Evolutionary conservation across 1,284 basidiomycete genomes (phyloP), one percentile per base, ranked within the genome.

Genomic region (Fomitopsis betulina): DNA sequence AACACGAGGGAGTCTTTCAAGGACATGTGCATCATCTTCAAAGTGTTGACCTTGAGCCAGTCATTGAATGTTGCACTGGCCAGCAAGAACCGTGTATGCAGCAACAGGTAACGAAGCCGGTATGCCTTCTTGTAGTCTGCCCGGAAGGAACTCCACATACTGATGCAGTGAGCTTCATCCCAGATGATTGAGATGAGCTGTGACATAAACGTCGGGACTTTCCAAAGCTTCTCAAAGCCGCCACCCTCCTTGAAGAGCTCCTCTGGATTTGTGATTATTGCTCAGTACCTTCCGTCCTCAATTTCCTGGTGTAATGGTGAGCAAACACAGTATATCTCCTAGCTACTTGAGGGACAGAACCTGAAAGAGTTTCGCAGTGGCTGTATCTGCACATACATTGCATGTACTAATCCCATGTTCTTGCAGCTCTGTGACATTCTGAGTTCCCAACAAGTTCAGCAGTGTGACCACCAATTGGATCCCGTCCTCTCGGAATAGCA

Each of bases 101-200:
- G 62, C 9, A 75, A 58, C 0, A 73, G 43, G 51, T 68, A 67
- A 6, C 67, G 63, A 0, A 76, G 63, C 0, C 58, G 54, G 1
- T 66, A 62, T 17, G 70, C 56, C 15, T 72, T 40, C 3, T 57
- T 60, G 62, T 70, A 75, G 53, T 74, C 70, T 8, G 60, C 62
- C 1, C 69, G 63, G 60, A 76, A 76, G 0, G 50, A 52, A 4
- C 70, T 69, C 75, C 75, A 76, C 30, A 63, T 56, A 35, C 68
- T 70, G 35, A 75, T 65, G 55, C 73, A 74, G 39, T 77, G 74
- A 0, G 60, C 75, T 61, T 77, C 72, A 56, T 77, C 75, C 56
- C 71, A 72, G 1, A 70, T 60, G 12, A 76, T 47, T 51, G 62
- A 65, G 8, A 73, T 51, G 1, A 76, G 30, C 1, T 55, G 45